Conservation (phyloP, 2,329 filamentous ascomycete genomes). For the Aspergillus sp. region DNA sequence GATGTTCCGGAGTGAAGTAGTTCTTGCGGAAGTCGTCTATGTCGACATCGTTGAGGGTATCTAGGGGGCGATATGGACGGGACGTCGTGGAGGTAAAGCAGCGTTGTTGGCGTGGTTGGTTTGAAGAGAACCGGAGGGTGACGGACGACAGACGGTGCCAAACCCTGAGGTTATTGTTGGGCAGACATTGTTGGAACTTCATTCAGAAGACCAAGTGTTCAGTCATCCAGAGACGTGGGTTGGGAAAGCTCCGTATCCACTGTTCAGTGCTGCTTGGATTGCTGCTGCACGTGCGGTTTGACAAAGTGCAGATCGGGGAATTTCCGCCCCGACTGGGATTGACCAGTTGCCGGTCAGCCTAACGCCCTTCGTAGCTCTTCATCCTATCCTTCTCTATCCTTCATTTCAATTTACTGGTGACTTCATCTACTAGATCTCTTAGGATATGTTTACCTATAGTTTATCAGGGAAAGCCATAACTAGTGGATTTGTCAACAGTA, state of each 20-base stretch:
- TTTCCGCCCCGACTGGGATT: conserved; percentile 8
- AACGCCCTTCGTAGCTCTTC: background rate
- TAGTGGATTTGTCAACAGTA: no score
- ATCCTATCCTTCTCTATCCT: background rate
- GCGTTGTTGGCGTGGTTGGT: background rate
- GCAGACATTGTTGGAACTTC: conserved; percentile 30
- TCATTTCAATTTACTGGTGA: background rate
- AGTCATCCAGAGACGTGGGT: background rate
- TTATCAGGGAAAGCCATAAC: background rate
- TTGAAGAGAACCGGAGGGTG: background rate
- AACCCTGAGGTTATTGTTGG: conserved; percentile 18
- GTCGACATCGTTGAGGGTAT: conserved; percentile 34
- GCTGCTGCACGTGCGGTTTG: background rate
- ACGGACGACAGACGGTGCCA: conserved; percentile 8
- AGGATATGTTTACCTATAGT: background rate
- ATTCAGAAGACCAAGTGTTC: conserved; percentile 24
- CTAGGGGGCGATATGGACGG: conserved; percentile 26
- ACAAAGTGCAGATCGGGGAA: conserved; percentile 6
- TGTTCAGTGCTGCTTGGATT: background rate
- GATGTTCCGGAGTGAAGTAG: conserved; percentile 56
- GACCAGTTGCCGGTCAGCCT: background rate
- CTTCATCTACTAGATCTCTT: background rate
- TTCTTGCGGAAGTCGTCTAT: conserved; percentile 54
- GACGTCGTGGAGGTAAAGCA: conserved; percentile 6
- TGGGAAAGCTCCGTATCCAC: background rate